Percentiles rank a stretch among this genome's conserved stretches.
phyloP scores from a whole-genome alignment of 176 grass and related monocot species.

The Hordeum marinum region DNA sequence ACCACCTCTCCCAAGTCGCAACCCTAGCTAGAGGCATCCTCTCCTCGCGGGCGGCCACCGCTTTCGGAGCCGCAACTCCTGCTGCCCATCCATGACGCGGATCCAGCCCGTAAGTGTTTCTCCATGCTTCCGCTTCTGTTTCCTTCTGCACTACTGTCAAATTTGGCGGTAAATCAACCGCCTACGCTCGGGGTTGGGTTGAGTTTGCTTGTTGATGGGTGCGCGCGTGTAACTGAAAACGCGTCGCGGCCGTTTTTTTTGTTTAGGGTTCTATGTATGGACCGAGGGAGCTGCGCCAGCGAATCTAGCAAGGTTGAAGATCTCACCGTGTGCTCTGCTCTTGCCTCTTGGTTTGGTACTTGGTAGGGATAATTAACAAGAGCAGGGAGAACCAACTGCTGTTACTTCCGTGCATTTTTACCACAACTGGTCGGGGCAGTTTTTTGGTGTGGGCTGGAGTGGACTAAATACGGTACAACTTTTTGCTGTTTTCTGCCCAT shows the following conservation, averaged over 20 bases:
- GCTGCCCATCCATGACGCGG: background rate
- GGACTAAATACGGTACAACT: background rate
- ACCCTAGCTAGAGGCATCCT: background rate
- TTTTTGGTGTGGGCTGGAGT: background rate
- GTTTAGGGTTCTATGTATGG: background rate
- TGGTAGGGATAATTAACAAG: background rate
- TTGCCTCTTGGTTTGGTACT: background rate
- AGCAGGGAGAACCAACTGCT: background rate
- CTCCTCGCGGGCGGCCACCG: background rate
- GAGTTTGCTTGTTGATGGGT: background rate
- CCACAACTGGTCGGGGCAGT: background rate
- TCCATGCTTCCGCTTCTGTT: background rate
- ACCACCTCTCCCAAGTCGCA: background rate
- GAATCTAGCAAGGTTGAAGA: background rate
- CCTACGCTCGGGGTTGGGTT: background rate
- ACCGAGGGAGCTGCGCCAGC: background rate
- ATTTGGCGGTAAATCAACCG: background rate
- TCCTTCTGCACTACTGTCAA: background rate
- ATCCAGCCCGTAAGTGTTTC: slow-evolving; percentile 33
- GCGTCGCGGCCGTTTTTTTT: background rate
- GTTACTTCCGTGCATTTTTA: background rate
- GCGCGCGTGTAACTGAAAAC: background rate
- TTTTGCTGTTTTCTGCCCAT: background rate
- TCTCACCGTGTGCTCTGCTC: background rate
- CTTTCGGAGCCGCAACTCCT: background rate